phyloP scores from a whole-genome alignment of 371 early-diverging fungal genomes.

The Rhizopus sp. region DNA sequence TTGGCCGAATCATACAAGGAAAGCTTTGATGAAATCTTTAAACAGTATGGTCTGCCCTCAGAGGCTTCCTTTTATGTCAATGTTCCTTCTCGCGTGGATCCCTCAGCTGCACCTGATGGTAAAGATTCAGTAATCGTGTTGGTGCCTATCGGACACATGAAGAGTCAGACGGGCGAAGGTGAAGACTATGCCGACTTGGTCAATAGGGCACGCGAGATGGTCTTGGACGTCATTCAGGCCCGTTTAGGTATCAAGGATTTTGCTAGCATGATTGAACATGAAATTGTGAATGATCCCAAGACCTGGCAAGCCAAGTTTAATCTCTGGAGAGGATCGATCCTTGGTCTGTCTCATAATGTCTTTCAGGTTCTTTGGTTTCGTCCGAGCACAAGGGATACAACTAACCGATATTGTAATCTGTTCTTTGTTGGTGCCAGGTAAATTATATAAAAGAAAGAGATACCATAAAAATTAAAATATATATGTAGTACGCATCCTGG shows the following conservation, averaged over 20 bases:
- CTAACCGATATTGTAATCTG: conserved; percentile 52
- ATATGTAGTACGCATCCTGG: conserved; percentile 60
- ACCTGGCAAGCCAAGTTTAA: conserved; percentile 64
- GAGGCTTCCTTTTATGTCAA: conserved; percentile 66
- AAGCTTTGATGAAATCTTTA: conserved; percentile 65
- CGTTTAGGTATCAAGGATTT: conserved; percentile 45
- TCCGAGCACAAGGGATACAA: conserved; percentile 58
- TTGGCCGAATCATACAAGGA: conserved; percentile 59
- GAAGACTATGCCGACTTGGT: conserved; percentile 42
- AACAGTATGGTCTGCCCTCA: conserved; percentile 46
- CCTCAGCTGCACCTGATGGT: conserved; percentile 54
- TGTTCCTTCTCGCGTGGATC: conserved; percentile 62
- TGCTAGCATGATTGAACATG: conserved; percentile 49
- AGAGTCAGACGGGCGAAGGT: conserved; percentile 6
- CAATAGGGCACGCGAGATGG: conserved; percentile 48
- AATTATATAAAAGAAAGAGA: background rate
- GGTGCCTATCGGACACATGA: conserved; percentile 61
- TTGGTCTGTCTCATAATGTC: conserved; percentile 62
- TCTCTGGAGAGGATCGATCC: conserved; percentile 61
- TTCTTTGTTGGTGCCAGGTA: conserved; percentile 63
- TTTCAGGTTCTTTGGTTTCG: conserved; percentile 64
- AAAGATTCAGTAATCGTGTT: conserved; percentile 60
- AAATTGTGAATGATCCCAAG: conserved; percentile 59
- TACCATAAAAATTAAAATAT: background rate
- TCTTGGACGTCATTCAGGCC: conserved; percentile 42